phyloP scores from a whole-genome alignment of 1,284 basidiomycete genomes.

The Melanopsichium pennsylvanicum region DNA sequence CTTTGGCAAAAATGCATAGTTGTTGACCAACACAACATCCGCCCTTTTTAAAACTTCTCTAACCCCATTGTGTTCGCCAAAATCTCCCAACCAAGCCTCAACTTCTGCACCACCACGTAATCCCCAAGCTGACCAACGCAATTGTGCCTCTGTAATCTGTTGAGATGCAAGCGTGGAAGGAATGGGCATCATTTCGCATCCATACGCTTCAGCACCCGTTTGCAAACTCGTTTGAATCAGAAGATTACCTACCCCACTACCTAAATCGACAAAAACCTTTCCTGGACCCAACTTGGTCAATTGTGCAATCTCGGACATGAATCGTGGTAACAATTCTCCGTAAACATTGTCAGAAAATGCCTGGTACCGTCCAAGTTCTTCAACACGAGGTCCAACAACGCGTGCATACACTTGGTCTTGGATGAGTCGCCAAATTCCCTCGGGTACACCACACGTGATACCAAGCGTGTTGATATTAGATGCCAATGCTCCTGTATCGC shows the following conservation, averaged over 20 bases:
- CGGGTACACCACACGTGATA: slow-evolving; percentile 54
- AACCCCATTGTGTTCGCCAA: slow-evolving; percentile 66
- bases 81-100: slow-evolving; percentile 69
- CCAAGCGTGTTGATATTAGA: slow-evolving; percentile 59
- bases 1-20: slow-evolving; percentile 68
- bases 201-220: slow-evolving; percentile 68
- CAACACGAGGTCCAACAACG: slow-evolving; percentile 69
- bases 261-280: slow-evolving; percentile 69
- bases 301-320: slow-evolving; percentile 66
- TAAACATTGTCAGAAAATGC: slow-evolving; percentile 67
- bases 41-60: slow-evolving; percentile 66
- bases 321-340: slow-evolving; percentile 67
- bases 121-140: slow-evolving; percentile 70
- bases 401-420: slow-evolving; percentile 71
- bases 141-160: slow-evolving; percentile 69
- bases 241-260: slow-evolving; percentile 71
- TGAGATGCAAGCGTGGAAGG: slow-evolving; percentile 68
- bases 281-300: slow-evolving; percentile 62
- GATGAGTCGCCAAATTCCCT: slow-evolving; percentile 69
- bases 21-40: slow-evolving; percentile 72
- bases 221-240: slow-evolving; percentile 70
- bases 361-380: slow-evolving; percentile 68
- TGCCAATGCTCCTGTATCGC: slow-evolving; percentile 62
- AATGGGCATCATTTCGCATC: slow-evolving; percentile 70
- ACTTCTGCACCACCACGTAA: slow-evolving; percentile 66